Percentiles rank a stretch among this genome's conserved stretches.
Evolutionary conservation across 1,284 basidiomycete species (phyloP).

Genomic region (Megacollybia platyphylla): DNA sequence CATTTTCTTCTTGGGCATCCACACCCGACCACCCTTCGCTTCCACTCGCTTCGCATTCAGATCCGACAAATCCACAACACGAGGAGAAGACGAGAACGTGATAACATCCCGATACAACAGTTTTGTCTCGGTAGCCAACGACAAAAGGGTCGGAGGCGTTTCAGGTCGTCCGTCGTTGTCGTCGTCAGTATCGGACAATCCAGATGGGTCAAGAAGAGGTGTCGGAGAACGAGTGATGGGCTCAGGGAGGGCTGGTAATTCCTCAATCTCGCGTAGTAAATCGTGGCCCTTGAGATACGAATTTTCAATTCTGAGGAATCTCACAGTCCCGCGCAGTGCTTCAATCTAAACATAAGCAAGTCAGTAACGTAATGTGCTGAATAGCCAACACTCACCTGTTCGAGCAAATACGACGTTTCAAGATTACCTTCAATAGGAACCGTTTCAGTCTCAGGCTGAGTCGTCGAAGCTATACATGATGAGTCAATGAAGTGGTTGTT

Average conservation of each 20-base stretch:
- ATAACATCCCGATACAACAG: conserved; percentile 75
- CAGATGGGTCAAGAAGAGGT: conserved; percentile 50
- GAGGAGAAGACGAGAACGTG: conserved; percentile 64
- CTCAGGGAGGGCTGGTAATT: conserved; percentile 51
- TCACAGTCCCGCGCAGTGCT: conserved; percentile 78
- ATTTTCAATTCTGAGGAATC: conserved; percentile 87
- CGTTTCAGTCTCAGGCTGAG: conserved; percentile 49
- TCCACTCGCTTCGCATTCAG: conserved; percentile 38
- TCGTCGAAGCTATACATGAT: conserved; percentile 18
- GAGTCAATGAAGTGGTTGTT: conserved; percentile 5
- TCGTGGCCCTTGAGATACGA: conserved; percentile 85
- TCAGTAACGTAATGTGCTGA: conserved; percentile 3
- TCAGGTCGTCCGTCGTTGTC: conserved; percentile 28
- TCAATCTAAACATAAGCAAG: conserved; percentile 50
- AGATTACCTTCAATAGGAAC: conserved; percentile 63
- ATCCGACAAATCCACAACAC: conserved; percentile 71
- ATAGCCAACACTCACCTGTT: conserved; percentile 44
- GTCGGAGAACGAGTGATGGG: conserved; percentile 35
- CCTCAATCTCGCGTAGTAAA: conserved; percentile 69
- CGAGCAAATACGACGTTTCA: conserved; percentile 75
- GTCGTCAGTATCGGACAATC: conserved; percentile 47
- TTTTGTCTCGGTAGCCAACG: conserved; percentile 71
- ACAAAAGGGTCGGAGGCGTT: conserved; percentile 43
- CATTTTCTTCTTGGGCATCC: conserved; percentile 66
- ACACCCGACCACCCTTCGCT: conserved; percentile 28